Conservation (phyloP, 345 rosid species). For the Sisymbrium irio region DNA sequence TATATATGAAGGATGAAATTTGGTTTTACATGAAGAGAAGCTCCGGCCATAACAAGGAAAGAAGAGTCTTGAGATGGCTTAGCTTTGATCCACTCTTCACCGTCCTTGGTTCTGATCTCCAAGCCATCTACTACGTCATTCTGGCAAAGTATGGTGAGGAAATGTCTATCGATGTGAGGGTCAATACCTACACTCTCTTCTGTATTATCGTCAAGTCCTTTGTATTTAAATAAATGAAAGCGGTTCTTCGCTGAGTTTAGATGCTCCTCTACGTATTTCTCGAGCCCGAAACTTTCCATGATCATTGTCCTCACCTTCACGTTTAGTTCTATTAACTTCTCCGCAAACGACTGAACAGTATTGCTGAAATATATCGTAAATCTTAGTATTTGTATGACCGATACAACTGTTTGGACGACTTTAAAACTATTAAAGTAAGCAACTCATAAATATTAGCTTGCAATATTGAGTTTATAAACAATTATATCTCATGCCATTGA, state of each 20-base stretch:
- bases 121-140: constrained; percentile 47
- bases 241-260: constrained; percentile 35
- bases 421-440: no score
- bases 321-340: constrained; percentile 33
- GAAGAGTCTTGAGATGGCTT: constrained; percentile 47
- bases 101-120: constrained; percentile 42
- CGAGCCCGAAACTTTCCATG: constrained; percentile 51
- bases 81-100: constrained; percentile 41
- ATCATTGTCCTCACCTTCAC: constrained; percentile 47
- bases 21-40: constrained; percentile 40
- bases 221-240: constrained; percentile 43
- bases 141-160: constrained; percentile 48
- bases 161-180: constrained; percentile 51
- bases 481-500: no score
- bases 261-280: constrained; percentile 38
- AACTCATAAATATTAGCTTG: no score
- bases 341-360: constrained; percentile 19
- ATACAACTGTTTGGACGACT: background rate
- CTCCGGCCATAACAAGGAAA: constrained; percentile 47
- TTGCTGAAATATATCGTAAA: constrained; percentile 25
- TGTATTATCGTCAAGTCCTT: constrained; percentile 9
- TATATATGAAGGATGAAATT: background rate
- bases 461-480: no score
- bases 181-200: constrained; percentile 25
- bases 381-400: background rate